These are phyloP conservation scores for Aspergillus indologenus DNA, from an alignment of 495 filamentous ascomycete genomes.

Conservation along the genomic window DNA sequence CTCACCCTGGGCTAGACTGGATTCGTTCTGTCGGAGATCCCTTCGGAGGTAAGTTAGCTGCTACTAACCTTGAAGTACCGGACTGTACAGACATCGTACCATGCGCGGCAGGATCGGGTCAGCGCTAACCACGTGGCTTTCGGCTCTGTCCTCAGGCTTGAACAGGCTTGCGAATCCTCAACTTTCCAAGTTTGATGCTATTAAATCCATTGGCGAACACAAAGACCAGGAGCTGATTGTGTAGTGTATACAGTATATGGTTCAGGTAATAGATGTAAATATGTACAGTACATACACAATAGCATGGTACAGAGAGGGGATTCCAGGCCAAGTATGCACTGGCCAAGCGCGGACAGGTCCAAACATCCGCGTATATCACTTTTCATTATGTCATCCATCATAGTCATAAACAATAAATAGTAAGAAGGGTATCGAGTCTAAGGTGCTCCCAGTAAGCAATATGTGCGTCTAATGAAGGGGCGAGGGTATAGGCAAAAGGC, in stretches of 20 bases:
- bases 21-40: too few species aligned
- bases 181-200: too few species aligned
- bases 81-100: too few species aligned
- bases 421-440: background rate
- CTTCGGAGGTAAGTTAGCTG: too few species aligned
- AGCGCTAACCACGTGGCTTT: background rate
- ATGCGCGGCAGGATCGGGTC: background rate
- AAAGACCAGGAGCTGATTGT: too few species aligned
- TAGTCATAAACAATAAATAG: background rate
- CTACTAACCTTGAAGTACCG: too few species aligned
- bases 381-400: background rate
- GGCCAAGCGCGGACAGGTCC: background rate
- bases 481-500: background rate
- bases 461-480: background rate
- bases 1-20: too few species aligned
- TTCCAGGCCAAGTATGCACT: background rate
- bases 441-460: background rate
- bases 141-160: too few species aligned
- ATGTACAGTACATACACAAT: background rate
- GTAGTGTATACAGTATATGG: too few species aligned
- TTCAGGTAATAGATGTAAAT: too few species aligned
- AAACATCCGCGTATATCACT: background rate
- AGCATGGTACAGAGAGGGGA: background rate
- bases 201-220: too few species aligned
- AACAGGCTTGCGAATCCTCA: too few species aligned